Evolutionary conservation across 2,329 filamentous ascomycete genomes (phyloP).

Genomic region (Fusarium nematophilum): DNA sequence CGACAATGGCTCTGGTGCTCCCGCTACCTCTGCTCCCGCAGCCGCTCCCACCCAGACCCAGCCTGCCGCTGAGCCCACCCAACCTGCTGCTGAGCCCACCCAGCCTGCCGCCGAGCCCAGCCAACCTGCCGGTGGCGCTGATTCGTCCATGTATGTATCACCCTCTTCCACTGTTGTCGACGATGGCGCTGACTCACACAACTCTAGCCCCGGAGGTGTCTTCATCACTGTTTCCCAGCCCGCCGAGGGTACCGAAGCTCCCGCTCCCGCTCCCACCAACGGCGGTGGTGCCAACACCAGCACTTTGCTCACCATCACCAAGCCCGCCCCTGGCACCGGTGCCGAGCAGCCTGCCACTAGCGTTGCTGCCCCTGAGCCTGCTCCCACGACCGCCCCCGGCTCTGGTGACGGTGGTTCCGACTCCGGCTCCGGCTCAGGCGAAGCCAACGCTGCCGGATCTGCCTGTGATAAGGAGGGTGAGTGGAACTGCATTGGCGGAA

Average conservation of each 20-base stretch:
- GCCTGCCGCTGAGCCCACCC: conserved; percentile 18
- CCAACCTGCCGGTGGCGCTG: conserved; percentile 35
- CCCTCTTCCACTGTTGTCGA: conserved; percentile 14
- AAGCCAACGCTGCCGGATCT: conserved; percentile 51
- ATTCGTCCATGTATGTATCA: conserved; percentile 43
- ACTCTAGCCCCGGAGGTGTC: conserved; percentile 56
- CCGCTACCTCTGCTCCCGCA: conserved; percentile 26
- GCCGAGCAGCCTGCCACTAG: conserved; percentile 26
- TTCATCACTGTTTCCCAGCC: conserved; percentile 52
- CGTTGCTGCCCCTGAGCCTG: conserved; percentile 25
- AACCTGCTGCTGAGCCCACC: conserved; percentile 27
- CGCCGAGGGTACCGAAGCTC: conserved; percentile 37
- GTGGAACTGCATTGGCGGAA: conserved; percentile 69
- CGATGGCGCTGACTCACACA: conserved; percentile 30
- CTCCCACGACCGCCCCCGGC: too few species aligned
- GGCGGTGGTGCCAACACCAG: conserved; percentile 21
- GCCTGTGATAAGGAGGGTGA: conserved; percentile 64
- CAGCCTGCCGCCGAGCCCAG: conserved; percentile 19
- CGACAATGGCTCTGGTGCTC: conserved; percentile 13
- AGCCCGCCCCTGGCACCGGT: conserved; percentile 29
- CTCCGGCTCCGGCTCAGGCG: conserved; percentile 39
- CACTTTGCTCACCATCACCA: conserved; percentile 41
- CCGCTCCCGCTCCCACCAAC: conserved; percentile 31
- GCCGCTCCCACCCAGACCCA: conserved; percentile 39
- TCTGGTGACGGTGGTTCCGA: conserved; percentile 36